Evolutionary conservation across 2,329 filamentous ascomycete genomes (phyloP).

Genomic region (Fusarium burgessii): DNA sequence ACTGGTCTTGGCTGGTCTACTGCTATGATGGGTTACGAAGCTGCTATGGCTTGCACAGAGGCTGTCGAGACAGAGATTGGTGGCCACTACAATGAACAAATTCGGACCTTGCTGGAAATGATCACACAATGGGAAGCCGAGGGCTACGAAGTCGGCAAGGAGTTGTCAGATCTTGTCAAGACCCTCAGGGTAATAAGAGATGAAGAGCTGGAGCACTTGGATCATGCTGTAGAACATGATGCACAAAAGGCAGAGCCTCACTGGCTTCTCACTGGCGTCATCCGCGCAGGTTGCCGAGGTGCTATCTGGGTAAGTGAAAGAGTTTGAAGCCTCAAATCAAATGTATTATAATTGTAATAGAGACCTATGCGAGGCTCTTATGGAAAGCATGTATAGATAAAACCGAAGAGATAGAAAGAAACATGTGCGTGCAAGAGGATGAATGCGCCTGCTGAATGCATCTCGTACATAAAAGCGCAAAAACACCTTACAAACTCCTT

Average conservation of each 20-base stretch:
- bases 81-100: constrained; percentile 93
- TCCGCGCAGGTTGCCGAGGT: constrained; percentile 88
- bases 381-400: constrained; percentile 36
- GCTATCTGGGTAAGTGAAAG: constrained; percentile 93
- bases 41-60: constrained; percentile 98
- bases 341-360: constrained; percentile 48
- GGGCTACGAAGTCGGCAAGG: constrained; percentile 83
- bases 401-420: constrained; percentile 23
- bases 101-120: constrained; percentile 85
- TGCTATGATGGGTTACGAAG: constrained; percentile 87
- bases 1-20: constrained; percentile 90
- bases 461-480: constrained; percentile 15
- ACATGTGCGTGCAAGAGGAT: constrained; percentile 13
- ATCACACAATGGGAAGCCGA: constrained; percentile 78
- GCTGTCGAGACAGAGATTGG: constrained; percentile 99
- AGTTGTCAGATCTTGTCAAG: constrained; percentile 77
- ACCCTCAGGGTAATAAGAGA: constrained; percentile 88
- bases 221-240: constrained; percentile 94
- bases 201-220: constrained; percentile 96
- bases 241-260: constrained; percentile 91
- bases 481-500: constrained; percentile 41
- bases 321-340: constrained; percentile 59
- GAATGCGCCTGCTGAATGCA: constrained; percentile 35
- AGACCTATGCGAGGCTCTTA: constrained; percentile 19
- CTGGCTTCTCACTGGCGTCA: constrained; percentile 86